Base-by-base conservation (phyloP, 805 yeast genomes). In the Cyberlindnera nakhonratchasimensis region DNA sequence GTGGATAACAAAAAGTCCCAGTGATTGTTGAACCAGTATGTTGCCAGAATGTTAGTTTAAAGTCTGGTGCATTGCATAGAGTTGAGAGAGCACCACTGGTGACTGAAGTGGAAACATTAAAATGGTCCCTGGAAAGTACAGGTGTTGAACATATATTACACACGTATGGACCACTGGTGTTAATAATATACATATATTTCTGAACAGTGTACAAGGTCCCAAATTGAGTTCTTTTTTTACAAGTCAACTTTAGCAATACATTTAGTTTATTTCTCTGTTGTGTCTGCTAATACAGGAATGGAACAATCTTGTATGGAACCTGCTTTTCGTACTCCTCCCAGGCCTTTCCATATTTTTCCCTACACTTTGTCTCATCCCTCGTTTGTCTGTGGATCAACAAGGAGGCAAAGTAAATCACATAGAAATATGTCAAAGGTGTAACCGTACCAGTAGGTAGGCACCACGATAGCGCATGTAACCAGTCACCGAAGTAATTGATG, bases 401-500 rank as follows among this genome's bases (percentile, higher is more conserved):
- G 4, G 80, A 69, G 1, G 86, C 91, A 66, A 93, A 93, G 64
- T 87, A 93, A 17, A 83, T 59, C 29, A 84, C 82, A 59, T 87
- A 93, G 65, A 86, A 93, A 59, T 91, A 93, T 0, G 98, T 87
- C 55, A 91, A 68, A 5, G 87, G 83, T 1, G 96, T 82, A 46
- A 70, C 71, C 53, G 81, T 76, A 10, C 96, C 96, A 2, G 97
- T 87, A 9, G 96, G 82, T 49, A 93, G 69, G 63, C 96, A 88
- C 96, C 96, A 91, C 34, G 95, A 79, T 69, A 86, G 72, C 0
- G 96, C 87, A 57, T 89, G 81, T 31, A 93, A 61, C 90, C 96
- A 88, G 67, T 93, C 99, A 32, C 99, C 99, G 45, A 90, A 74
- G 64, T 93, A 93, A 61, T 93, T 93, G 59, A 87, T 88, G 62